Conservation (phyloP, 1,284 basidiomycete genomes). For the Rhodotorula sp. region DNA sequence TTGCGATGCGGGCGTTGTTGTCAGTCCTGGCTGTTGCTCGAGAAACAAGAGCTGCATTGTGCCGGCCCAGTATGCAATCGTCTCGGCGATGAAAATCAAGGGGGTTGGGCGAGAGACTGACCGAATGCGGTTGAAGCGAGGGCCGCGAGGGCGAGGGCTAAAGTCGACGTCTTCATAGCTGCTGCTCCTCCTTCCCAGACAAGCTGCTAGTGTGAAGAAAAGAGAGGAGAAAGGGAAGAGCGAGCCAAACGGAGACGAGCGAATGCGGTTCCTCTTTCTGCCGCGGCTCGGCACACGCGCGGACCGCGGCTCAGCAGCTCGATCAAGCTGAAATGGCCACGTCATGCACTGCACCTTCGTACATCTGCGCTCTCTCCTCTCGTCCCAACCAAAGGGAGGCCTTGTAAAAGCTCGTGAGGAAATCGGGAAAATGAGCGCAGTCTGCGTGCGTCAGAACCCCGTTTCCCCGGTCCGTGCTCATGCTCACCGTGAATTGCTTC, state of each 20-base stretch:
- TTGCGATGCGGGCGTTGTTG: not conserved
- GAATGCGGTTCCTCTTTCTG: not conserved
- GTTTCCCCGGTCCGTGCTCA: not conserved
- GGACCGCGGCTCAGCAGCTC: conserved; percentile 4
- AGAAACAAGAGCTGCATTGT: too few relatives aligned
- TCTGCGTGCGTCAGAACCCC: conserved; percentile 4
- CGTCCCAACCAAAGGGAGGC: not conserved
- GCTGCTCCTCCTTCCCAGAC: too few relatives aligned
- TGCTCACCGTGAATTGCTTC: not conserved
- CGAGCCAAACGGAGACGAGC: not conserved
- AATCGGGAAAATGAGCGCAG: not conserved
- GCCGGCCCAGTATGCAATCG: not conserved
- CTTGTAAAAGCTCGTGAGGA: not conserved
- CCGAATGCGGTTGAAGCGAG: conserved; percentile 11
- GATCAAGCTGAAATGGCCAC: not conserved
- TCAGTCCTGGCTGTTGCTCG: too few relatives aligned
- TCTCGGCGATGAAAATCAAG: not conserved
- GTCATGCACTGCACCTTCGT: not conserved
- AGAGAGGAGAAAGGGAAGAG: conserved; percentile 2
- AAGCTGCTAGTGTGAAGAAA: not conserved
- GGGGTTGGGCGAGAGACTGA: not conserved
- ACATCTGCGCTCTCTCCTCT: not conserved
- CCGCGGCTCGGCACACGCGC: not conserved
- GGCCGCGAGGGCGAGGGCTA: conserved; percentile 5
- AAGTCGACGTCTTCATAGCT: conserved; percentile 1